phyloP scores from a whole-genome alignment of 2,329 filamentous ascomycete genomes.

The Ceratocystis huliohia region DNA sequence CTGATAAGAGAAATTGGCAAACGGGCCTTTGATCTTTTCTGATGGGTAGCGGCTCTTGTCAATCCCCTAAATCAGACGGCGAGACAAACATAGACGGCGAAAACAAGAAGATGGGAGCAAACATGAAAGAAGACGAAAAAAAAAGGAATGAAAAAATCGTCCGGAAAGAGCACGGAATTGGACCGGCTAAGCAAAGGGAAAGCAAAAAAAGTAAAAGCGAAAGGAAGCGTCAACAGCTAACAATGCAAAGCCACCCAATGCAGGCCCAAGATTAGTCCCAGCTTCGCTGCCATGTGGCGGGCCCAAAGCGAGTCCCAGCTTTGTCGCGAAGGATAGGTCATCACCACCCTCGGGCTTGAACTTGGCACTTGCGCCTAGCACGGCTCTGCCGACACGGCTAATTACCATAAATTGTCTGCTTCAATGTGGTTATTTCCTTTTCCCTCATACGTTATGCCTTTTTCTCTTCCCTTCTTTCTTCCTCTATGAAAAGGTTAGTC shows the following conservation, averaged over 20 bases:
- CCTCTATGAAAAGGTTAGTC: no score
- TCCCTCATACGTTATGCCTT: conserved; percentile 1
- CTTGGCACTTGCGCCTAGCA: neutral
- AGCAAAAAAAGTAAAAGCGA: neutral
- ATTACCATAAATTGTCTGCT: neutral
- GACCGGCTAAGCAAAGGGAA: neutral
- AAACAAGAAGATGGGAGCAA: neutral
- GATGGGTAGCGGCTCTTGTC: neutral
- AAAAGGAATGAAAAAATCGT: neutral
- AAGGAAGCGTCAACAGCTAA: neutral
- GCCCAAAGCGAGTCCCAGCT: conserved; percentile 1
- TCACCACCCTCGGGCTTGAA: neutral
- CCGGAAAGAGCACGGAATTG: neutral
- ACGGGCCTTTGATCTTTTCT: neutral
- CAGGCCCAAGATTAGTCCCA: neutral
- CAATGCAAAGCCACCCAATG: neutral
- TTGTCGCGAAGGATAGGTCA: neutral
- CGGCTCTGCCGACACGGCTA: conserved; percentile 2
- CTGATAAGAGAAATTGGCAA: conserved; percentile 1
- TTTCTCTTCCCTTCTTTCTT: neutral
- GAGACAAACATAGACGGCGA: neutral
- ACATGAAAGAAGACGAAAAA: neutral
- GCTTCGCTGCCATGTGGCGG: conserved; percentile 3
- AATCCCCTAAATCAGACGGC: neutral
- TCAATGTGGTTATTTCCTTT: neutral